A percentile compares a stretch with the other conserved stretches of the same genome.
Evolutionary conservation across 108 stramenopile genomes (phyloP).

Genomic region (Nitzschia inconspicua): DNA sequence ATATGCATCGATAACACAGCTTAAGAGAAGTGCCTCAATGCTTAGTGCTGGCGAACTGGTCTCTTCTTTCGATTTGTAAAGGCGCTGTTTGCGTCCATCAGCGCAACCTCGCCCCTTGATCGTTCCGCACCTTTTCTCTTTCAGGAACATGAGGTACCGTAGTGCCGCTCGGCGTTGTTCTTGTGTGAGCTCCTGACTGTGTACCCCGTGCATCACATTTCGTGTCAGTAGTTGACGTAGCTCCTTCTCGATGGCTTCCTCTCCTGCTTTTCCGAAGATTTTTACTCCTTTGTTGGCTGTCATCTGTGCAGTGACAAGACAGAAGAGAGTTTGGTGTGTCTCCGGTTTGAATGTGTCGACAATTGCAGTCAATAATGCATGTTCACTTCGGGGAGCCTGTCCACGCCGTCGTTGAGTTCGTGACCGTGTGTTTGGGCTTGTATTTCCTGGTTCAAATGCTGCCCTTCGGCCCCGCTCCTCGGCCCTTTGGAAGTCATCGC

Average conservation of each 20-base stretch:
- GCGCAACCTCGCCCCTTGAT: conserved; percentile 45
- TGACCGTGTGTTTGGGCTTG: too few relatives aligned
- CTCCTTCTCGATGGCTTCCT: conserved; percentile 32
- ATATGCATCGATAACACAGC: conserved; percentile 6
- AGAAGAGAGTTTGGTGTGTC: too few relatives aligned
- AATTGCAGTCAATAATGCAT: too few relatives aligned
- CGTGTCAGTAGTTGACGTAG: conserved; percentile 34
- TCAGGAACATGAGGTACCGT: conserved; percentile 42
- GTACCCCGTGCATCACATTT: conserved; percentile 23
- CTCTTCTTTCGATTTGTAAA: conserved; percentile 19
- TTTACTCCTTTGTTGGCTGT: conserved; percentile 29
- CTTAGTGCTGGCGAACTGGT: conserved; percentile 25
- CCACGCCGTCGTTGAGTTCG: too few relatives aligned
- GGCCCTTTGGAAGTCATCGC: too few relatives aligned
- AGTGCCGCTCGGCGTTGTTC: conserved; percentile 31
- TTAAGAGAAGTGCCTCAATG: conserved; percentile 11
- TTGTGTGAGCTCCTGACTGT: conserved; percentile 10
- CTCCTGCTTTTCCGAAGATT: conserved; percentile 30
- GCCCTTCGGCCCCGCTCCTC: too few relatives aligned
- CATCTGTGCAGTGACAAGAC: too few relatives aligned
- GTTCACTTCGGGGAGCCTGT: too few relatives aligned
- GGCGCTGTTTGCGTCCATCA: conserved; percentile 28
- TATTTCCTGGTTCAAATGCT: too few relatives aligned
- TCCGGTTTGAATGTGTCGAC: too few relatives aligned
- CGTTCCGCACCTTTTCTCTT: conserved; percentile 30